Evolutionary conservation across 306 rosid species (phyloP).

Genomic region (Cicer arietinum): DNA sequence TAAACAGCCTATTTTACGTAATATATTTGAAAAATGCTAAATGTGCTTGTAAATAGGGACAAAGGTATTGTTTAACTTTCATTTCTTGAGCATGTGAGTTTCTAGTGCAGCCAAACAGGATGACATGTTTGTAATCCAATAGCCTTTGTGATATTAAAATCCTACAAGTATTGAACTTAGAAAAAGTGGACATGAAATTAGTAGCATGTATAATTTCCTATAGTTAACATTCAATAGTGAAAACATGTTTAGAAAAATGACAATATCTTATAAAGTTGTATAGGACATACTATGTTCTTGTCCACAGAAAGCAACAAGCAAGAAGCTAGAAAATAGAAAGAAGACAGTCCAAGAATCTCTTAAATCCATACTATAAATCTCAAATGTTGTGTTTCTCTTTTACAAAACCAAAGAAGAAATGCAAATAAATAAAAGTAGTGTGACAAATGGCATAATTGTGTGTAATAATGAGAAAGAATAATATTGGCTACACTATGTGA

Average conservation of each 20-base stretch:
- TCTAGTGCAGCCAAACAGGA: not conserved
- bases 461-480: constrained; percentile 25
- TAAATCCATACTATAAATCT: constrained; percentile 47
- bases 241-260: not conserved
- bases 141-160: not conserved
- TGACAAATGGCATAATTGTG: constrained; percentile 27
- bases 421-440: constrained; percentile 35
- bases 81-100: constrained; percentile 3
- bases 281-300: constrained; percentile 68
- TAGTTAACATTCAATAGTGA: not conserved
- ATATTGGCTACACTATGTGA: constrained; percentile 25
- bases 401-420: constrained; percentile 39
- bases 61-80: not conserved
- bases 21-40: too few relatives aligned
- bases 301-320: constrained; percentile 53
- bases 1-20: too few relatives aligned
- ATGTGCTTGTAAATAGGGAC: too few relatives aligned
- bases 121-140: not conserved
- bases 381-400: constrained; percentile 10
- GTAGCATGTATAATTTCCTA: not conserved
- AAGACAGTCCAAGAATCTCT: constrained; percentile 50
- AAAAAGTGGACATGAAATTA: constrained; percentile 16
- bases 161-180: not conserved
- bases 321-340: constrained; percentile 59
- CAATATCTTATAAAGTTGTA: constrained; percentile 25